Evolutionary conservation across 2,329 filamentous ascomycete species (phyloP).

Genomic region (Onygenales sp.): DNA sequence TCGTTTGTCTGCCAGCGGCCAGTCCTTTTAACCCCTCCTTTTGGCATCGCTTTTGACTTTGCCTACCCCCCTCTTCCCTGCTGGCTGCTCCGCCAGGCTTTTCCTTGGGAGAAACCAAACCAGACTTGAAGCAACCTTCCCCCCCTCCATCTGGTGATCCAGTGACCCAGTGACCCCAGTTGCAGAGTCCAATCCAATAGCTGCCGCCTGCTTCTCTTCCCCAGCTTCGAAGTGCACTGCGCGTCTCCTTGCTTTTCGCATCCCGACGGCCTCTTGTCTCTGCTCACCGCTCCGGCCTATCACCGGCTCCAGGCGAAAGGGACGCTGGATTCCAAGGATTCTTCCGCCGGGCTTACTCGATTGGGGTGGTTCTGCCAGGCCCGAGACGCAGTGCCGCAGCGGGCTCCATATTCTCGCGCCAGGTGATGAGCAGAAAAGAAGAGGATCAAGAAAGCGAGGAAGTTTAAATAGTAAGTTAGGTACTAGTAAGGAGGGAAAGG

Average conservation of each 20-base stretch:
- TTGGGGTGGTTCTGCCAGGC: not conserved
- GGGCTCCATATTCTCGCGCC: not conserved
- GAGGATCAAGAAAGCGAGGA: too few relatives aligned
- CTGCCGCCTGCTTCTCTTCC: not conserved
- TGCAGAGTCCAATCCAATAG: not conserved
- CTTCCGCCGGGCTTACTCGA: not conserved
- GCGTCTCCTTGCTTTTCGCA: not conserved
- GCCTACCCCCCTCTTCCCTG: not conserved
- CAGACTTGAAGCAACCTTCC: not conserved
- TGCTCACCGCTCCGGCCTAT: slow-evolving; percentile 1
- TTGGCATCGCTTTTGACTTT: not conserved
- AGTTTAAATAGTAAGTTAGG: too few relatives aligned
- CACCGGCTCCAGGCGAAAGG: not conserved
- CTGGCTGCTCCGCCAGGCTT: not conserved
- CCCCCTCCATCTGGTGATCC: not conserved
- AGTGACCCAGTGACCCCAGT: not conserved
- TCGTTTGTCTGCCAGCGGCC: not conserved
- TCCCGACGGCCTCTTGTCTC: not conserved
- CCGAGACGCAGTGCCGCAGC: not conserved
- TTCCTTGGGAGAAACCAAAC: not conserved
- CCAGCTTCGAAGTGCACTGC: not conserved
- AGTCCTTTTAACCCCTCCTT: not conserved
- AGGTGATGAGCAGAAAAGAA: not conserved
- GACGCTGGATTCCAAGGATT: not conserved
- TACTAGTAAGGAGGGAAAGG: too few relatives aligned